phyloP scores from a whole-genome alignment of 306 rosid genomes.

The Herpetospermum pedunculosum region DNA sequence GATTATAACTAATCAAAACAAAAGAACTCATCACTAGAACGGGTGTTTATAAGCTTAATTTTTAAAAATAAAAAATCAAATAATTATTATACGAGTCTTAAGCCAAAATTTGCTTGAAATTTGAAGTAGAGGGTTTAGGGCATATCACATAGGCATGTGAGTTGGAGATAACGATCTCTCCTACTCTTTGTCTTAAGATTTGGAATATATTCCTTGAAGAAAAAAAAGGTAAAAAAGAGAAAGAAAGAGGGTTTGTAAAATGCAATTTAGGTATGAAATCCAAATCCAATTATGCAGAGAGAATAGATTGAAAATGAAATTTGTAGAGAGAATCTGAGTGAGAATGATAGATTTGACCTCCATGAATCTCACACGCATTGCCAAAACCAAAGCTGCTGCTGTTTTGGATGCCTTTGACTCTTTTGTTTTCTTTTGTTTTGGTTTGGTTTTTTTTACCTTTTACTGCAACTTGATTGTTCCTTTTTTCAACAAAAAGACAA shows the following conservation, averaged over 20 bases:
- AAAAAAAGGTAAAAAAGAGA: background rate
- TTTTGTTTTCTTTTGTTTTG: background rate
- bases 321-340: background rate
- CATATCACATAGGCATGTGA: background rate
- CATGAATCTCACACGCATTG: slow-evolving; percentile 3
- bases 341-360: slow-evolving; percentile 9
- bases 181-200: background rate
- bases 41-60: too few species aligned
- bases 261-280: background rate
- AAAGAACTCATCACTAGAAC: too few species aligned
- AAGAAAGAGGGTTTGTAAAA: background rate
- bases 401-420: background rate
- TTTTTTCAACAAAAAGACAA: background rate
- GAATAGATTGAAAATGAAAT: background rate
- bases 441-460: background rate
- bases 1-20: too few species aligned
- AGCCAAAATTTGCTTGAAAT: too few species aligned
- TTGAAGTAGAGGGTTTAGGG: background rate
- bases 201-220: slow-evolving; percentile 1
- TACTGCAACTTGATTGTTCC: background rate
- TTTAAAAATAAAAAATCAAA: too few species aligned
- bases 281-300: background rate
- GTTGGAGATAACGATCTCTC: background rate
- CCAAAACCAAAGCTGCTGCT: background rate
- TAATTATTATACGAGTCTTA: too few species aligned